Evolutionary conservation across 306 rosid genomes (phyloP), one percentile per base, ranked within the genome.

Genomic region (Cucumis hystrix): DNA sequence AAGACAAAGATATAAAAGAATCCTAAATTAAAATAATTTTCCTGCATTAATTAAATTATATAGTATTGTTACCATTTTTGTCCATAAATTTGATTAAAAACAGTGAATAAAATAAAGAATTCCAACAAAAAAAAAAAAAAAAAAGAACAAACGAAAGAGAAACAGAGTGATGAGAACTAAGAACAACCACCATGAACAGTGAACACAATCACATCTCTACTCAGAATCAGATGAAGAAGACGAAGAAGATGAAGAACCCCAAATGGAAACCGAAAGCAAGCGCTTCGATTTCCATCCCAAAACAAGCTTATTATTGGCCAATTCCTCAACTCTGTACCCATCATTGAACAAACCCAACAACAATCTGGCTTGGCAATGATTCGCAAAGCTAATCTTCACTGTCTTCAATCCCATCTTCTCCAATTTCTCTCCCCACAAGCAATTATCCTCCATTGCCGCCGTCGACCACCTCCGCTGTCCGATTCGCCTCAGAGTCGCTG

Each of bases 361-460:
- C 14, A 94, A 80, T 68, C 87, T 94, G 17, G 98, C 95, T 57
- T 94, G 98, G 51, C 90, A 85, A 4, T 90, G 90, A 85, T 94
- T 92, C 0, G 98, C 90, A 11, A 80, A 89, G 85, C 97, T 92
- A 13, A 92, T 75, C 0, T 87, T 71, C 15, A 54, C 82, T 4
- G 88, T 76, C 73, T 33, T 83, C 41, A 80, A 86, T 70, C 97
- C 93, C 2, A n/a, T 68, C 74, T 67, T 84, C 68, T 80, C 69
- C 84, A 90, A 82, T 91, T 89, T 80, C 33, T 92, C 89, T 77
- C 87, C 87, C 95, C 92, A 92, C 3, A 85, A 83, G 47, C 79
- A 63, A 3, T 83, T 74, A 16, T 83, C 88, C 3, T 84, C 68
- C 23, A 3, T 1, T 7, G 4, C 20, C 6, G 11, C 2, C 45